Conservation (phyloP, 345 rosid genomes). For the Balakata baccata region DNA sequence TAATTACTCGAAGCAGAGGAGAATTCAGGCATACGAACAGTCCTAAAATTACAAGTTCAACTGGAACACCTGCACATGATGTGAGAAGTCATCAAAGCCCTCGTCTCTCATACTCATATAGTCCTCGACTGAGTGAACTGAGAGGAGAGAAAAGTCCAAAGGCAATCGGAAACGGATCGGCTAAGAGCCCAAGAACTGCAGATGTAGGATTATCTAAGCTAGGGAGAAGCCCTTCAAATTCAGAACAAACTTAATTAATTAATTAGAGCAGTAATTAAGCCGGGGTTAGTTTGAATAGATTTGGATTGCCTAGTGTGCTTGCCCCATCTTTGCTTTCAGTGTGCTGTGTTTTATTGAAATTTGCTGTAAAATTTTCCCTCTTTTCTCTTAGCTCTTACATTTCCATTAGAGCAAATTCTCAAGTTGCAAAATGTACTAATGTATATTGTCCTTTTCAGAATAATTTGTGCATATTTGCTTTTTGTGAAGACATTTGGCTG, state of each 20-base stretch:
- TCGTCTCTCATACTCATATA: slow-evolving; percentile 31
- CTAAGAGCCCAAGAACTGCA: slow-evolving; percentile 45
- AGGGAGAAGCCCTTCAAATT: slow-evolving; percentile 70
- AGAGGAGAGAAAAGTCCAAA: slow-evolving; percentile 66
- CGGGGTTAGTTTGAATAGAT: slow-evolving; percentile 24
- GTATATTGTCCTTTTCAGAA: background rate
- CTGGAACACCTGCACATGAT: slow-evolving; percentile 52
- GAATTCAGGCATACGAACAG: slow-evolving; percentile 33
- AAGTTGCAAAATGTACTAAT: slow-evolving; percentile 11
- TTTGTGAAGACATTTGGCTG: background rate
- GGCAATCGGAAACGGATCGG: slow-evolving; percentile 30
- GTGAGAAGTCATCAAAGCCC: slow-evolving; percentile 46
- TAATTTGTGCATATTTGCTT: background rate
- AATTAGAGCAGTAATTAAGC: slow-evolving; percentile 11
- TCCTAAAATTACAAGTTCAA: slow-evolving; percentile 36
- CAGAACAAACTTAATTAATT: slow-evolving; percentile 32
- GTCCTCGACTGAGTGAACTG: slow-evolving; percentile 66
- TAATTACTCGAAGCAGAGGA: slow-evolving; percentile 32
- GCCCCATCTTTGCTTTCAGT: slow-evolving; percentile 14
- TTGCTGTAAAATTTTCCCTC: slow-evolving; percentile 29
- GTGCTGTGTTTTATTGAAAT: slow-evolving; percentile 24
- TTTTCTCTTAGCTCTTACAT: slow-evolving; percentile 6
- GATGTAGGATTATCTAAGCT: slow-evolving; percentile 46
- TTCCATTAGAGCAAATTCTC: slow-evolving; percentile 5
- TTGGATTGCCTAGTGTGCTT: slow-evolving; percentile 29